Evolutionary conservation across 306 rosid species (phyloP), one percentile per base, ranked within the genome.

Genomic region (Vigna unguiculata): DNA sequence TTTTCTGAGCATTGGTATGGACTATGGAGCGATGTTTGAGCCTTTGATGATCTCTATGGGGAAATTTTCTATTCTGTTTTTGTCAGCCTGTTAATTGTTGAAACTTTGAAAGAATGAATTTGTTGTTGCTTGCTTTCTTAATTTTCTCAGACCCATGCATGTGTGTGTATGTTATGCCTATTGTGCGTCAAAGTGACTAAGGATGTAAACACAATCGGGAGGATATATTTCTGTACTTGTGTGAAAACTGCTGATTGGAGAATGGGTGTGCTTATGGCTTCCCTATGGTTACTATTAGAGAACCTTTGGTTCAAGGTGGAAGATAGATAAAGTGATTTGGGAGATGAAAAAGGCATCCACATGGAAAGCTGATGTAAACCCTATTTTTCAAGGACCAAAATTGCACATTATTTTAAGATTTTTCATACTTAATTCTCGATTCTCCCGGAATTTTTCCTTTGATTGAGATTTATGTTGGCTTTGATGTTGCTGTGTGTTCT

Each of bases 91-190:
- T 38, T 32, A 57, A 70, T 21, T 17, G 47, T 71, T n/a, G 75
- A 71, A 71, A 57, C 36, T 71, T 71, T 34, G 32, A 34, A n/a
- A 19, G 38, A 71, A 22, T 71, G 62, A 71, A 71, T 36, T 52
- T n/a, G 17, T 17, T 13, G 34, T 70, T 52, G 32, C 7, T 30
- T 30, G 24, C 49, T 3, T 71, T 71, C 34, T 19, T 25, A 58
- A 24, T 15, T 59, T 25, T 59, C 30, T 57, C 19, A 14, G 19
- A 32, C 19, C 5, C 34, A 13, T 21, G 20, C 41, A 12, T 69
- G 61, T 48, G 61, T 69, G 45, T 4, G 43, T 4, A 34, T n/a
- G 20, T 48, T 59, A 59, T 59, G 38, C 20, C 34, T 53, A 21
- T 15, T 32, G 32, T 52, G 21, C 49, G 24, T 68, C 55, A 25